A percentile compares a stretch with the other conserved stretches of the same genome.
Evolutionary conservation across 2,329 filamentous ascomycete genomes (phyloP).

Genomic region (Alternaria sp.): DNA sequence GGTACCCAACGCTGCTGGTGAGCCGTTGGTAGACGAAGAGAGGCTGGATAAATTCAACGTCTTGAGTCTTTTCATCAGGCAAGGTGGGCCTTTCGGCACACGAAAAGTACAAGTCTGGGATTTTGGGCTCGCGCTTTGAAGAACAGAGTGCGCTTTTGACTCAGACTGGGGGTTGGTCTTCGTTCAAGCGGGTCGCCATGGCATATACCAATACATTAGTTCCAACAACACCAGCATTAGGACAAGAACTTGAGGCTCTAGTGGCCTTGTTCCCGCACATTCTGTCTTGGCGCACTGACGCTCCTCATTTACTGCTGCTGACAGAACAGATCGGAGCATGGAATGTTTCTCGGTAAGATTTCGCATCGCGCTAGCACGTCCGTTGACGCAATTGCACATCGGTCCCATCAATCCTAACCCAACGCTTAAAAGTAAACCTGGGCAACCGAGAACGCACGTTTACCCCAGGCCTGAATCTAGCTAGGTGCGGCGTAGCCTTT

Average conservation of each 20-base stretch:
- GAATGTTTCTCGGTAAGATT: background rate
- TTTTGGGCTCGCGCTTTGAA: constrained; percentile 23
- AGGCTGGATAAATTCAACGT: constrained; percentile 30
- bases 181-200: background rate
- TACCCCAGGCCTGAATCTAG: background rate
- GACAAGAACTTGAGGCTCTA: background rate
- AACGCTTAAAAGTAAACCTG: background rate
- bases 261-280: background rate
- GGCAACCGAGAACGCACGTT: background rate
- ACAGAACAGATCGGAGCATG: background rate
- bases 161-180: background rate
- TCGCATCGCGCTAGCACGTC: background rate
- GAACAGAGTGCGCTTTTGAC: background rate
- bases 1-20: constrained; percentile 39
- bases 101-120: constrained; percentile 47
- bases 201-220: background rate
- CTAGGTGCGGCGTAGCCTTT: background rate
- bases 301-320: background rate
- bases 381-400: background rate
- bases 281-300: background rate
- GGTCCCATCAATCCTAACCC: background rate
- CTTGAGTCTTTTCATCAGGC: constrained; percentile 44
- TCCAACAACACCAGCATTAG: background rate
- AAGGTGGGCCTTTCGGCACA: constrained; percentile 41
- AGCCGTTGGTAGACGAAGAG: constrained; percentile 43